A percentile compares a stretch with the other conserved stretches of the same genome.
phyloP scores from a whole-genome alignment of 352 stramenopile genomes.

The Phytopythium oedochilum region DNA sequence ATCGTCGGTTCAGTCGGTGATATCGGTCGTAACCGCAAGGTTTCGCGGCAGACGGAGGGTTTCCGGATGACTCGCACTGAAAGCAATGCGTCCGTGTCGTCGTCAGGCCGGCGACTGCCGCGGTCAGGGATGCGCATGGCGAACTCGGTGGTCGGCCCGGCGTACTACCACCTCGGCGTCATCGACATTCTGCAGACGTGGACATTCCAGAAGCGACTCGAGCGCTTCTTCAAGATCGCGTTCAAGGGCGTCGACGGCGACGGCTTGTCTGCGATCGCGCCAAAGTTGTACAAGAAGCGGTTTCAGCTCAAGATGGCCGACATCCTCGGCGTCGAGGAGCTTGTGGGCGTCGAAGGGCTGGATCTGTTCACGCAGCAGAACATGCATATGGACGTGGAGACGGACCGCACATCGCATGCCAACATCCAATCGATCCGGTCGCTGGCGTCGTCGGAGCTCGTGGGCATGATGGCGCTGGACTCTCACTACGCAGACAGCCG shows the following conservation, averaged over 20 bases:
- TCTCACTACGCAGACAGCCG: constrained; percentile 60
- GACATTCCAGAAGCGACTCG: constrained; percentile 84
- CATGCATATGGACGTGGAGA: constrained; percentile 87
- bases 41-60: constrained; percentile 42
- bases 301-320: constrained; percentile 88
- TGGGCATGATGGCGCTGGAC: constrained; percentile 50
- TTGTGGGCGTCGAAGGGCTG: constrained; percentile 44
- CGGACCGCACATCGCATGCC: constrained; percentile 46
- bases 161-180: constrained; percentile 88
- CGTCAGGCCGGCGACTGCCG: constrained; percentile 61
- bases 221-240: constrained; percentile 86
- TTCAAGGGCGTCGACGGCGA: constrained; percentile 78
- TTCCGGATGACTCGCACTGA: constrained; percentile 27
- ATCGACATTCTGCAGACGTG: constrained; percentile 92
- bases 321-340: constrained; percentile 76
- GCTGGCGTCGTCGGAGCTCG: constrained; percentile 58
- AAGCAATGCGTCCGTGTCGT: constrained; percentile 64
- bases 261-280: constrained; percentile 79
- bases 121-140: constrained; percentile 80
- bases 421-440: constrained; percentile 69
- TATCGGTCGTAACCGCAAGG: constrained; percentile 36
- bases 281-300: constrained; percentile 77
- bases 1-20: constrained; percentile 6
- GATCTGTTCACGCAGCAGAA: constrained; percentile 82
- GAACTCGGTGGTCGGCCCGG: constrained; percentile 83